phyloP scores from a whole-genome alignment of 1,284 basidiomycete species.

The Uromyces viciae-fabae region DNA sequence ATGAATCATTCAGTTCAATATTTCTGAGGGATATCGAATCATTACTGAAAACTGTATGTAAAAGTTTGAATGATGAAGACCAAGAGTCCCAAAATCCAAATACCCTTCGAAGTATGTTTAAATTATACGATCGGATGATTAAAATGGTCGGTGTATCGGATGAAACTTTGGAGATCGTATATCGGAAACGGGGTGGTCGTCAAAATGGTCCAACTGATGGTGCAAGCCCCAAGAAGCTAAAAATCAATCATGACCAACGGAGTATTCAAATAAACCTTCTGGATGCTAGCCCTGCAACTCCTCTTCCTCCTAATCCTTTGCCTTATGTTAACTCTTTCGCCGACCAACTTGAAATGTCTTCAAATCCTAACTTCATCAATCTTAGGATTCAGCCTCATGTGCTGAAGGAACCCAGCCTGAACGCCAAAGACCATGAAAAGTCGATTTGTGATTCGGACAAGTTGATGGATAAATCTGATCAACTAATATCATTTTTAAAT shows the following conservation, averaged over 20 bases:
- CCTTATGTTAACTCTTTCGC: background rate
- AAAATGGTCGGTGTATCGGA: background rate
- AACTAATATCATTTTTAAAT: too few relatives aligned
- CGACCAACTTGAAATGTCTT: background rate
- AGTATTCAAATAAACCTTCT: background rate
- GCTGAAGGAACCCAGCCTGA: background rate
- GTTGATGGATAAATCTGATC: too few relatives aligned
- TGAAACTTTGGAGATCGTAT: conserved; percentile 26
- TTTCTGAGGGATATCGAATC: conserved; percentile 25
- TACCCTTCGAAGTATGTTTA: conserved; percentile 25
- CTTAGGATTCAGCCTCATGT: background rate
- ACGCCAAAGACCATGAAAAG: background rate
- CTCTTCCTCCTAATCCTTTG: background rate
- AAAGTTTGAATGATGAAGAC: background rate
- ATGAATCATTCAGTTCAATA: conserved; percentile 19
- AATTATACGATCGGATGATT: background rate
- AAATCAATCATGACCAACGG: background rate
- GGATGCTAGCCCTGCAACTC: background rate
- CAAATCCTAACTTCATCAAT: background rate
- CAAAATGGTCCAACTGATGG: background rate
- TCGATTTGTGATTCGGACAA: too few relatives aligned
- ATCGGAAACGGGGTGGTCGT: conserved; percentile 16
- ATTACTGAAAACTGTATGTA: background rate
- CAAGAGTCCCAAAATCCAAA: background rate
- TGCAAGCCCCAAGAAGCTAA: background rate